These are phyloP conservation scores for Psidium friedrichsthalianum DNA, from an alignment of 345 rosid species.

Conservation along the genomic window DNA sequence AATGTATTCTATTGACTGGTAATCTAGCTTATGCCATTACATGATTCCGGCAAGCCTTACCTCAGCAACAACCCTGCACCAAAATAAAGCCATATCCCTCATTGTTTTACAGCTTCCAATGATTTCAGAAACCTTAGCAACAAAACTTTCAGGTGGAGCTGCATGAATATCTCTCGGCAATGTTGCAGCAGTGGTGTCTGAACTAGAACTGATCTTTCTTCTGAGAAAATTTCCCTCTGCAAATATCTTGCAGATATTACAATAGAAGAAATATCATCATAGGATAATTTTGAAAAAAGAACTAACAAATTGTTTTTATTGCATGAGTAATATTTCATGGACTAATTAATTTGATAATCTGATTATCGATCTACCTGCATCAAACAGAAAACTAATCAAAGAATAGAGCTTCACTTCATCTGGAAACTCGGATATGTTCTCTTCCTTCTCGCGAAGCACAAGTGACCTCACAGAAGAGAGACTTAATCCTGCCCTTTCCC, in stretches of 20 bases:
- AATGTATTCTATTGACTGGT: background rate
- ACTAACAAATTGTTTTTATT: background rate
- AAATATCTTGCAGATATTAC: conserved; percentile 66
- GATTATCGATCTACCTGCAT: conserved; percentile 45
- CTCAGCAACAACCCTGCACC: conserved; percentile 74
- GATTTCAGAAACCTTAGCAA: conserved; percentile 85
- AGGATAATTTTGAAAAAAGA: conserved; percentile 11
- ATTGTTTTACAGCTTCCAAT: conserved; percentile 78
- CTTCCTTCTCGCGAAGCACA: conserved; percentile 91
- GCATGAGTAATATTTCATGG: background rate
- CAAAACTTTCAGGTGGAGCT: conserved; percentile 66
- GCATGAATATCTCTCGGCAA: conserved; percentile 80
- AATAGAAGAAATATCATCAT: conserved; percentile 46
- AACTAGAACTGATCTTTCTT: conserved; percentile 47
- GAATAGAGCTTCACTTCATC: conserved; percentile 55
- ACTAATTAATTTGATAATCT: background rate
- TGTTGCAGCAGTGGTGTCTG: conserved; percentile 25
- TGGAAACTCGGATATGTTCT: conserved; percentile 46
- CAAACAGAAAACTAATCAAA: conserved; percentile 44
- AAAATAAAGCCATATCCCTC: conserved; percentile 69
- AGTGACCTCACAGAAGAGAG: conserved; percentile 82
- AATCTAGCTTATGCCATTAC: background rate
- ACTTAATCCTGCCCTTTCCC: conserved; percentile 75
- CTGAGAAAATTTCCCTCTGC: conserved; percentile 76
- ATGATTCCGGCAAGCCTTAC: conserved; percentile 32